Base-by-base conservation (phyloP, 2,329 filamentous ascomycete genomes). In the Gaeumannomyces tritici region DNA sequence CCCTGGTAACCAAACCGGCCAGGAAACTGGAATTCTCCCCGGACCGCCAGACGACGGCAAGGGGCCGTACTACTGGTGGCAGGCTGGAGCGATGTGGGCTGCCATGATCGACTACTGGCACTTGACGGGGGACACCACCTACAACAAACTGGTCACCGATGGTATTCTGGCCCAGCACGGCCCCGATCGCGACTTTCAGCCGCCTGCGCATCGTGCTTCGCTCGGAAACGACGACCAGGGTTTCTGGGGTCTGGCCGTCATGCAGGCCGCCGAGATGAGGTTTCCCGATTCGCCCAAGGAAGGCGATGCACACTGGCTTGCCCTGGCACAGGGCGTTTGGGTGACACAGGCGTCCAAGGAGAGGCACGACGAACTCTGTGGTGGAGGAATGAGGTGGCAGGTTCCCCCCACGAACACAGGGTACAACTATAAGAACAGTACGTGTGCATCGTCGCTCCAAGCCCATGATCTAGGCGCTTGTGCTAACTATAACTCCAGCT, bases 301-400 rank as follows among this genome's bases (percentile, higher is more conserved):
- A 5, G 47, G 80, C 61, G 68, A 84, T 65, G 79, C 85, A 0
- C 77, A 85, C 64, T 89, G 86, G 82, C 75, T 88, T 15, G 80
- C 86, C 1, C 79, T 92, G 6, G 88, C 86, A 0, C 84, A 90
- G 71, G 87, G 84, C 58, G 87, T 90, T 3, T 93, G 83, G 70
- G 85, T 89, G 66, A 83, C 83, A 1, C 79, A 82, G 63, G 84
- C 83, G 0, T 66, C 73, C 58, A 74, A 77, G 1, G 80, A 85
- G 59, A 88, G 88, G 77, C 86, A 90, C 86, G 55, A 89, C 89
- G 76, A 87, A 91, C 69, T 80, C 79, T 93, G 90, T 69, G 78
- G 80, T 35, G 89, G 89, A 66, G 90, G 89, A 15, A 70, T 93
- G 66, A 80, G 88, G 68, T 91, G 89, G 89, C 90, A 95, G 76